Conservation (phyloP, 495 filamentous ascomycete genomes). For the Tuber magnatum region DNA sequence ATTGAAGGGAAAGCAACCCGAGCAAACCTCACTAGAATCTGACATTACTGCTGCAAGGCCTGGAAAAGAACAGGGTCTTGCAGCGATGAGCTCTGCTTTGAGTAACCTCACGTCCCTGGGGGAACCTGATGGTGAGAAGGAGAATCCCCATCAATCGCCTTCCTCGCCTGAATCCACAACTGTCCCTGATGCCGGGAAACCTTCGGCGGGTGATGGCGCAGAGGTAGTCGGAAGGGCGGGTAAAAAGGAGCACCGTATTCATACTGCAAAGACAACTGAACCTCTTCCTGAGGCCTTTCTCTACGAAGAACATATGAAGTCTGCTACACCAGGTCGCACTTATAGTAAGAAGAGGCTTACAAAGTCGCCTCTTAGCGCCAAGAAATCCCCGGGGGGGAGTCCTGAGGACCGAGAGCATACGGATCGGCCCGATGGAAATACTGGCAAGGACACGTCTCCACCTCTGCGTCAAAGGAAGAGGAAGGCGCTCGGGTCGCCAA, state of each 20-base stretch:
- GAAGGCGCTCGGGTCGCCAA: not conserved
- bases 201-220: not conserved
- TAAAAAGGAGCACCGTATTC: not conserved
- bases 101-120: slow-evolving; percentile 4
- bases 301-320: slow-evolving; percentile 36
- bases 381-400: not conserved
- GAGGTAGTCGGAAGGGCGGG: not conserved
- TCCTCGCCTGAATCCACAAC: not conserved
- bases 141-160: slow-evolving; percentile 8
- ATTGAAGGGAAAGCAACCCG: slow-evolving; percentile 9
- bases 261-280: slow-evolving; percentile 5
- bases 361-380: not conserved
- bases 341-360: slow-evolving; percentile 26
- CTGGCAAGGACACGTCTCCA: not conserved
- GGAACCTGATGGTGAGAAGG: slow-evolving; percentile 3
- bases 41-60: slow-evolving; percentile 8
- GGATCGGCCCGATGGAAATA: not conserved
- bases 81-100: not conserved
- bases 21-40: not conserved
- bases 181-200: not conserved
- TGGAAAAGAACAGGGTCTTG: slow-evolving; percentile 5
- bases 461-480: not conserved
- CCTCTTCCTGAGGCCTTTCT: slow-evolving; percentile 34
- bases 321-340: slow-evolving; percentile 24
- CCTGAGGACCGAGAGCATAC: not conserved